Evolutionary conservation across 805 yeast genomes (phyloP).

Genomic region (Jamesozyma rosinii): DNA sequence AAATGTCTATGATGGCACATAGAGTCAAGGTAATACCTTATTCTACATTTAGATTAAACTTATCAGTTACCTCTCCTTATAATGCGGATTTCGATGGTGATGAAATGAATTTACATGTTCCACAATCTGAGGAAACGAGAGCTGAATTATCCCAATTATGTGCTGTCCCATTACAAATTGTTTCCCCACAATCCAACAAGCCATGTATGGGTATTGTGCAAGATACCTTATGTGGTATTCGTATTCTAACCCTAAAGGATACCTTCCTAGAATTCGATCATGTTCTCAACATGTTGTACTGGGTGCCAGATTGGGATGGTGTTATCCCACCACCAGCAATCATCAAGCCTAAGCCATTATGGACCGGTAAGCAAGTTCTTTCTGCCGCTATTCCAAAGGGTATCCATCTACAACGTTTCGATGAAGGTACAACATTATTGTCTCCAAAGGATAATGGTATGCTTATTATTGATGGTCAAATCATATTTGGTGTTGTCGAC

Average conservation of each 20-base stretch:
- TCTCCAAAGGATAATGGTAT: conserved; percentile 93
- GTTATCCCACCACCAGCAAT: conserved; percentile 93
- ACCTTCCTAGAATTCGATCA: conserved; percentile 81
- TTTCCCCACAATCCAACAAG: conserved; percentile 95
- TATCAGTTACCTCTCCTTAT: conserved; percentile 98
- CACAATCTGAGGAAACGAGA: conserved; percentile 95
- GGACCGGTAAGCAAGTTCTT: conserved; percentile 94
- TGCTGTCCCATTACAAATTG: conserved; percentile 96
- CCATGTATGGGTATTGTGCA: conserved; percentile 99
- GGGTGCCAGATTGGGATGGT: conserved; percentile 99
- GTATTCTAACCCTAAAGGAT: conserved; percentile 91
- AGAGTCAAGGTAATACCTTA: conserved; percentile 98
- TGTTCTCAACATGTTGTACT: conserved; percentile 90
- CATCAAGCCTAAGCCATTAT: conserved; percentile 85
- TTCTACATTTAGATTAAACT: conserved; percentile 90
- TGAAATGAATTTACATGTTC: conserved; percentile 98
- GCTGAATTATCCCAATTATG: conserved; percentile 92
- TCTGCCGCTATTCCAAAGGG: conserved; percentile 94
- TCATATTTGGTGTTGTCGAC: conserved; percentile 95
- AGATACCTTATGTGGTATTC: conserved; percentile 93
- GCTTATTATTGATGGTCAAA: conserved; percentile 91
- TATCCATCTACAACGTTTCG: conserved; percentile 87
- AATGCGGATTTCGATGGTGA: conserved; percentile 99
- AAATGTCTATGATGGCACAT: conserved; percentile 99
- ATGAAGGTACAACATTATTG: conserved; percentile 72